Evolutionary conservation across 805 yeast genomes (phyloP).

Genomic region (Lipomyces japonicus): DNA sequence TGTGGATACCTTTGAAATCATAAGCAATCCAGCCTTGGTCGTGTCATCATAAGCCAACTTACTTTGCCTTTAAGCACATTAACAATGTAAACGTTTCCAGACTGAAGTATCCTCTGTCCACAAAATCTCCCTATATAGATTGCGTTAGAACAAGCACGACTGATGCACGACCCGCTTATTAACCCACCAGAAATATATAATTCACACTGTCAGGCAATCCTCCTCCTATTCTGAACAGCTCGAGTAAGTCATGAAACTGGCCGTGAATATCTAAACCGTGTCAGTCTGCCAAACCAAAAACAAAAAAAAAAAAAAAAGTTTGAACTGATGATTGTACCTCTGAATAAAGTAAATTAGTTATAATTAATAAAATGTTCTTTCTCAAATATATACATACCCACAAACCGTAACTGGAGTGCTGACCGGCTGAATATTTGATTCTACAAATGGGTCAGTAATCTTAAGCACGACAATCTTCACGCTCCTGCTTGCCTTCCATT

Average conservation of each 20-base stretch:
- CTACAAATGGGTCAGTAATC: constrained; percentile 35
- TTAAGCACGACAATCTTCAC: background rate
- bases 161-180: background rate
- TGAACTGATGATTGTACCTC: background rate
- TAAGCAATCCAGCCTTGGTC: background rate
- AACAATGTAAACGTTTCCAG: constrained; percentile 89
- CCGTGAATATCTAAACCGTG: constrained; percentile 78
- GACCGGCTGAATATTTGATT: constrained; percentile 90
- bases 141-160: background rate
- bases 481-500: constrained; percentile 58
- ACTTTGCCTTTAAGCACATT: constrained; percentile 85
- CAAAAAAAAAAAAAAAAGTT: too few species aligned
- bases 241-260: constrained; percentile 90
- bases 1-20: constrained; percentile 54
- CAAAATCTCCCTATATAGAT: constrained; percentile 70
- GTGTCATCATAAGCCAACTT: constrained; percentile 28
- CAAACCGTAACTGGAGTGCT: constrained; percentile 91
- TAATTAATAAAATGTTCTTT: too few species aligned
- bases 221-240: constrained; percentile 84
- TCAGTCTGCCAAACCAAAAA: background rate
- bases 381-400: constrained; percentile 40
- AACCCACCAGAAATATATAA: constrained; percentile 60
- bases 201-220: constrained; percentile 83
- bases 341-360: background rate
- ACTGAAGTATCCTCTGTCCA: constrained; percentile 95